Evolutionary conservation across 225 moss, liverwort and hornwort genomes (phyloP), one percentile per base, ranked within the genome.

Genomic region (Neckera pumila): DNA sequence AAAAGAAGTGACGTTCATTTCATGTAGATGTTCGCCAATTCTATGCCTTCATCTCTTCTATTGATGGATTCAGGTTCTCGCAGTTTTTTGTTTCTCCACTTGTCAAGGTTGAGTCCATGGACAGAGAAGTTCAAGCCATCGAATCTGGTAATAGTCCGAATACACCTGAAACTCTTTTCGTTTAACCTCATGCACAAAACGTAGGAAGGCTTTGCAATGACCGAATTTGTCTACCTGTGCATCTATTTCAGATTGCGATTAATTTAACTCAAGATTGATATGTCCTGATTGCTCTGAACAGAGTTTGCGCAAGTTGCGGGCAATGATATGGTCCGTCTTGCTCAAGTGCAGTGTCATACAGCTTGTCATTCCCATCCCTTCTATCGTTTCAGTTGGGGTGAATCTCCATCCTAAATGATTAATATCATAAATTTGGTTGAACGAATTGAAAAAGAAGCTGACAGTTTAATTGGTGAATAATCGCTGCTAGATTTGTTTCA

Each of bases 71-170:
- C 93, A 95, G 95, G 75, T 95, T 95, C 69, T 90, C 95, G 51
- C 92, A 95, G 85, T 95, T 95, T 72, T 95, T 95, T 76, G 90
- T 92, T 76, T 93, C 94, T 81, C 94, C 95, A 62, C 90, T 95
- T 57, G 88, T 91, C 64, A 94, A 94, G 90, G 91, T 75, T 66
- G 95, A 95, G 83, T 92, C 95, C 56, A 94, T 95, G 94, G 95
- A 90, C 31, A 87, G 94, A 75, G 95, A 95, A 89, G 76, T 95
- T 84, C 93, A 95, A 92, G 94, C 95, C 65, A 93, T 95, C n/a
- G 94, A 95, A 83, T 94, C 94, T 87, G 94, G 94, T 94, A 65
- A 76, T 47, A 40, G 84, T 67, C 36, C 73, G n/a, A 75, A 47
- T 71, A 22, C 36, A 76, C 34, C 47, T 38, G 38, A 58, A 57